Conservation (phyloP, 768 basidiomycete genomes). For the Lyophyllum shimeji region DNA sequence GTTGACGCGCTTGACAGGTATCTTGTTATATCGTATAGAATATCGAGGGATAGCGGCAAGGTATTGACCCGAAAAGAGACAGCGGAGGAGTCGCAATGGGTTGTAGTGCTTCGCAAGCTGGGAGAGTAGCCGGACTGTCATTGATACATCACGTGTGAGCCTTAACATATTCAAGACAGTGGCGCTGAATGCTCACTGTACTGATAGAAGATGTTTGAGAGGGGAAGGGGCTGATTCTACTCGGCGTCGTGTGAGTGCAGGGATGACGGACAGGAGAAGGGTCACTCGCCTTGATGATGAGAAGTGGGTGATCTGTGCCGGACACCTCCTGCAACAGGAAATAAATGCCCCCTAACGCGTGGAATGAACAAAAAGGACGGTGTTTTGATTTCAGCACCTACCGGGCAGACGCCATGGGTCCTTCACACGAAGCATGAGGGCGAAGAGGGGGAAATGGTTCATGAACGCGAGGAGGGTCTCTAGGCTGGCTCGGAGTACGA, state of each 20-base stretch:
- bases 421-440: constrained; percentile 78
- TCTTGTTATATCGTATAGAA: constrained; percentile 35
- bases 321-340: constrained; percentile 27
- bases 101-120: constrained; percentile 56
- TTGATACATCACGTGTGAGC: not conserved
- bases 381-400: constrained; percentile 23
- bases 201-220: constrained; percentile 55
- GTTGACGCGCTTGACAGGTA: constrained; percentile 6
- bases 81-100: constrained; percentile 51
- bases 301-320: constrained; percentile 19
- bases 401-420: constrained; percentile 85
- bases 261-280: not conserved
- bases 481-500: constrained; percentile 59
- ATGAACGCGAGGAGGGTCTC: constrained; percentile 74
- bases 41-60: constrained; percentile 49
- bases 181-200: constrained; percentile 42
- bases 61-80: constrained; percentile 46
- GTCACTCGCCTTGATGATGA: constrained; percentile 32
- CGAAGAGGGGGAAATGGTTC: constrained; percentile 93
- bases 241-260: not conserved
- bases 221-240: constrained; percentile 54
- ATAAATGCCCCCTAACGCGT: constrained; percentile 31
- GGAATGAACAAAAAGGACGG: not conserved
- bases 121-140: constrained; percentile 47
- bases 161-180: not conserved